These are phyloP conservation scores for Yarrowia bubula DNA, from an alignment of 805 yeast species.

Conservation along the genomic window DNA sequence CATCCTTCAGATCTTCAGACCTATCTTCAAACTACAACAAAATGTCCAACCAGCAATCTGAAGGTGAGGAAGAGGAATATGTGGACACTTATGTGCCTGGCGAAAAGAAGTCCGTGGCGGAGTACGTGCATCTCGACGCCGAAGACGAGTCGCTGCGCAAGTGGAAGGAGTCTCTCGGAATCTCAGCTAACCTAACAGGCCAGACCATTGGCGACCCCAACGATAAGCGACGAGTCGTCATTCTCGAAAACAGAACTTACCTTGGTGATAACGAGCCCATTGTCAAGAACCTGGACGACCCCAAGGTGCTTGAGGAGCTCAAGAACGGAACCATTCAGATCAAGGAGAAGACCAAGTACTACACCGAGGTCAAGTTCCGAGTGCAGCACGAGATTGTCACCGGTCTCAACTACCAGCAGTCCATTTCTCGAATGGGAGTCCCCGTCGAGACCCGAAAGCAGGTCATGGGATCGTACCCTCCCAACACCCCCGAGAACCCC, in stretches of 20 bases:
- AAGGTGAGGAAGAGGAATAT: conserved; percentile 4
- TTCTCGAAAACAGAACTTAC: conserved; percentile 68
- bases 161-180: conserved; percentile 88
- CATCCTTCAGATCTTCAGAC: not conserved
- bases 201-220: conserved; percentile 63
- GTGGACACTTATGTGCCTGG: conserved; percentile 50
- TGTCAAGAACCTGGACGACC: conserved; percentile 64
- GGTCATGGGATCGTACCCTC: conserved; percentile 88
- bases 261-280: conserved; percentile 72
- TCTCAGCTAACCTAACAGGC: conserved; percentile 49
- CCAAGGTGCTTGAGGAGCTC: conserved; percentile 54
- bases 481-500: conserved; percentile 78
- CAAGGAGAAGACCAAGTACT: conserved; percentile 75
- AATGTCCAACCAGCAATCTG: not conserved
- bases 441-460: conserved; percentile 83
- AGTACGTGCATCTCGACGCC: conserved; percentile 78
- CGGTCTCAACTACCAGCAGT: conserved; percentile 82
- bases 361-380: conserved; percentile 69
- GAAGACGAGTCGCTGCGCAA: conserved; percentile 86
- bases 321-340: conserved; percentile 68
- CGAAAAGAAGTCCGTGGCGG: conserved; percentile 74
- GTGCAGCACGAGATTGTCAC: conserved; percentile 90
- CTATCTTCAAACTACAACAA: not conserved
- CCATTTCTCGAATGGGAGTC: conserved; percentile 82
- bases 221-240: conserved; percentile 74